phyloP scores from a whole-genome alignment of 2,329 filamentous ascomycete genomes.

The Hansfordia pulvinata region DNA sequence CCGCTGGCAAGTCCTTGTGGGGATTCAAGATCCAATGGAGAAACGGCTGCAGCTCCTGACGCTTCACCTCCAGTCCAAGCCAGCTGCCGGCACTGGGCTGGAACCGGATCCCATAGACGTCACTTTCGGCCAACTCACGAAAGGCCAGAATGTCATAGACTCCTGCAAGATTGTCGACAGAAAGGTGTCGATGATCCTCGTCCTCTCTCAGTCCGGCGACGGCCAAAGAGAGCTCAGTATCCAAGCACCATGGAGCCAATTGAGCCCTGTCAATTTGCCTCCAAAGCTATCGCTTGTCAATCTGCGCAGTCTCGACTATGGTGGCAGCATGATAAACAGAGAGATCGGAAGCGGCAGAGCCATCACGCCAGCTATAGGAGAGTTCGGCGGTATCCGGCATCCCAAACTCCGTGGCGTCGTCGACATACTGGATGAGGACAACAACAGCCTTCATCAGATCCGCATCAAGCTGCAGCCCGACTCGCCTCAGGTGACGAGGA shows the following conservation, averaged over 20 bases:
- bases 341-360: conserved; percentile 34
- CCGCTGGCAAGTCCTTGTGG: conserved; percentile 45
- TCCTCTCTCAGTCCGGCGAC: conserved; percentile 51
- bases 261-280: conserved; percentile 54
- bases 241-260: conserved; percentile 62
- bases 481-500: conserved; percentile 44
- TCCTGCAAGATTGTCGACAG: conserved; percentile 60
- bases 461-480: conserved; percentile 53
- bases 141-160: conserved; percentile 56
- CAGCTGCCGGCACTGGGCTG: conserved; percentile 15
- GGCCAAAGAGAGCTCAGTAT: conserved; percentile 55
- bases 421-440: conserved; percentile 49
- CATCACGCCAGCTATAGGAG: conserved; percentile 29
- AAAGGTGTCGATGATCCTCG: conserved; percentile 52
- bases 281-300: conserved; percentile 42
- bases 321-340: conserved; percentile 34
- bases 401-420: conserved; percentile 45
- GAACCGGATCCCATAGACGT: too few species aligned
- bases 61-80: conserved; percentile 34
- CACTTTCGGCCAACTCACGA: conserved; percentile 34
- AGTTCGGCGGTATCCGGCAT: conserved; percentile 42
- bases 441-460: conserved; percentile 48
- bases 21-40: conserved; percentile 56
- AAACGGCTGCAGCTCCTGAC: conserved; percentile 55
- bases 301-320: conserved; percentile 42